Percentiles rank a stretch among this genome's conserved stretches.
Conservation (phyloP, 352 stramenopile species). For the Phytophthora sansomeana region DNA sequence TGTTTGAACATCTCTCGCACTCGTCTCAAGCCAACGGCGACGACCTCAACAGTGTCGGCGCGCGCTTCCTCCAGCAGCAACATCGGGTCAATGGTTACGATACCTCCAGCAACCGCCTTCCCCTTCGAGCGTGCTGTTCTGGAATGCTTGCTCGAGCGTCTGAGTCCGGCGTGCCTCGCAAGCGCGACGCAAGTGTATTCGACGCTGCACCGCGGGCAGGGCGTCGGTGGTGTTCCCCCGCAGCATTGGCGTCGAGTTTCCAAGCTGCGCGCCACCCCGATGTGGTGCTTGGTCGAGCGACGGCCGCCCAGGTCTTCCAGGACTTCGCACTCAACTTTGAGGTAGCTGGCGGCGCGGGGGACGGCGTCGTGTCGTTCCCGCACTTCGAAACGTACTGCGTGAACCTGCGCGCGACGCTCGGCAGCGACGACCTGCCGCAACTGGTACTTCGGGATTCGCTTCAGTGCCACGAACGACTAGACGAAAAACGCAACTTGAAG, state of each 20-base stretch:
- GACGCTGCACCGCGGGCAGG: slow-evolving; percentile 54
- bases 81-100: slow-evolving; percentile 28
- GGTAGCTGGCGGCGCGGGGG: slow-evolving; percentile 40
- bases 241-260: slow-evolving; percentile 68
- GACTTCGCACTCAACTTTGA: slow-evolving; percentile 80
- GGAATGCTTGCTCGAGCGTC: slow-evolving; percentile 44
- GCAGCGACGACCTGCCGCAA: slow-evolving; percentile 64
- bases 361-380: slow-evolving; percentile 60
- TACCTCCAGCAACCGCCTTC: slow-evolving; percentile 35
- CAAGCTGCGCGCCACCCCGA: slow-evolving; percentile 63
- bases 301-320: slow-evolving; percentile 58
- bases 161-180: slow-evolving; percentile 48
- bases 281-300: slow-evolving; percentile 56
- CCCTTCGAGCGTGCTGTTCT: slow-evolving; percentile 54
- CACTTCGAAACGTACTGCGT: slow-evolving; percentile 74
- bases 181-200: slow-evolving; percentile 52
- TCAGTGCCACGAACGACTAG: slow-evolving; percentile 16
- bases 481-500: slow-evolving; percentile 4
- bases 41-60: slow-evolving; percentile 33
- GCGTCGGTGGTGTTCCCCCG: slow-evolving; percentile 71
- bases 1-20: slow-evolving; percentile 59
- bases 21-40: slow-evolving; percentile 12
- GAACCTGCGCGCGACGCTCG: slow-evolving; percentile 58
- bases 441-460: slow-evolving; percentile 72
- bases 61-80: slow-evolving; percentile 52